These are phyloP conservation scores for Euryodendron excelsum DNA, from an alignment of 148 eudicot genomes.

Conservation along the genomic window DNA sequence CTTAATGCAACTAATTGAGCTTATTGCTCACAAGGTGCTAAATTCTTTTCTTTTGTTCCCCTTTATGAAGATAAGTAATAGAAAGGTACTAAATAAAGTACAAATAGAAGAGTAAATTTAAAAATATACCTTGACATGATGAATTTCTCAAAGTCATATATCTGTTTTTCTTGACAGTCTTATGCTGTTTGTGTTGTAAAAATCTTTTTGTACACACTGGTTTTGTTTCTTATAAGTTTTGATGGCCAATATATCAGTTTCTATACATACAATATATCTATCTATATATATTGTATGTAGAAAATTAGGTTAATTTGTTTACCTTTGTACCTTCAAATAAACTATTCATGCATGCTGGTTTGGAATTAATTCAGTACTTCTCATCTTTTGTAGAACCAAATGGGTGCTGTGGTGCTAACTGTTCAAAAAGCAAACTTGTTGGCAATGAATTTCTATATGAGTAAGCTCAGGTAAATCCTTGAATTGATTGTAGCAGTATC, in stretches of 20 bases:
- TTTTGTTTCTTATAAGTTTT: background rate
- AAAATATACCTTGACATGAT: background rate
- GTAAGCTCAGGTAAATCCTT: slow-evolving; percentile 58
- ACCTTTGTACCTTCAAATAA: background rate
- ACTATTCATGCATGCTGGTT: background rate
- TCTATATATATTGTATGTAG: too few relatives aligned
- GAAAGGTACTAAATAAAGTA: background rate
- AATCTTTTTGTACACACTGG: background rate
- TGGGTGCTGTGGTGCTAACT: slow-evolving; percentile 89
- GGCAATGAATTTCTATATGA: slow-evolving; percentile 70
- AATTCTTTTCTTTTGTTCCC: background rate
- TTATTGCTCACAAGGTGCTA: slow-evolving; percentile 75
- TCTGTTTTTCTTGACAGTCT: background rate
- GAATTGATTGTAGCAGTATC: slow-evolving; percentile 1
- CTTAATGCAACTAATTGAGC: slow-evolving; percentile 87
- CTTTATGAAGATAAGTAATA: background rate
- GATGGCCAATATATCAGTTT: background rate
- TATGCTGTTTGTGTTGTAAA: background rate
- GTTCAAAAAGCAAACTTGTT: slow-evolving; percentile 72
- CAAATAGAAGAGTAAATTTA: background rate
- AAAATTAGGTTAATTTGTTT: background rate
- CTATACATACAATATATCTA: too few relatives aligned
- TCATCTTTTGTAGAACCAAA: slow-evolving; percentile 51
- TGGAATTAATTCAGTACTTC: slow-evolving; percentile 7
- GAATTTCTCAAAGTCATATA: background rate